These are phyloP conservation scores for Zoysia pacifica DNA, from an alignment of 176 grass and related monocot species.

Conservation along the genomic window DNA sequence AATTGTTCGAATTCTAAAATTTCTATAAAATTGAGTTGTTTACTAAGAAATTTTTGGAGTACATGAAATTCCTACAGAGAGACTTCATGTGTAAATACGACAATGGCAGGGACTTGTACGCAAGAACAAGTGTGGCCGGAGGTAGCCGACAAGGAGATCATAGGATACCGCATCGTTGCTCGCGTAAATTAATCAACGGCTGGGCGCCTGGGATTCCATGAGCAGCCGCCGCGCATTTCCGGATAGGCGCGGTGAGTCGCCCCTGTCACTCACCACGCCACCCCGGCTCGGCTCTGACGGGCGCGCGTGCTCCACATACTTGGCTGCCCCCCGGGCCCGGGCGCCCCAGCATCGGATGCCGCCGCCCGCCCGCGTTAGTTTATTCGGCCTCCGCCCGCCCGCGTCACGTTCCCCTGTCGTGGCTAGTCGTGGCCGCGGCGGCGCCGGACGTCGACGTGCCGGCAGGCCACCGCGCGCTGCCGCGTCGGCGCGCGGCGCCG, in stretches of 20 bases:
- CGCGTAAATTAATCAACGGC: constrained; percentile 33
- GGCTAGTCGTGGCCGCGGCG: constrained; percentile 26
- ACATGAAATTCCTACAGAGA: too few relatives aligned
- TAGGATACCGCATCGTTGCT: constrained; percentile 48
- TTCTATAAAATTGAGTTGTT: too few relatives aligned
- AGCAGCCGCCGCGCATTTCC: constrained; percentile 44
- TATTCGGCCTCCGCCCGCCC: constrained; percentile 17
- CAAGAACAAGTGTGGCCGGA: background rate
- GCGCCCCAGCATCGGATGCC: constrained; percentile 34
- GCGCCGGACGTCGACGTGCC: constrained; percentile 32
- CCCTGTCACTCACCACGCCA: background rate
- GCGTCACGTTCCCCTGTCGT: constrained; percentile 22
- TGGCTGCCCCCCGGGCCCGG: background rate
- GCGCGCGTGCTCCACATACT: constrained; percentile 33
- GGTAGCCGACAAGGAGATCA: constrained; percentile 47
- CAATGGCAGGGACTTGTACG: accelerated
- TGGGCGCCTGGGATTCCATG: constrained; percentile 51
- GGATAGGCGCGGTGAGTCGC: background rate
- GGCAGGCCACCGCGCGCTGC: too few relatives aligned
- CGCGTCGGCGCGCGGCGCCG: too few relatives aligned
- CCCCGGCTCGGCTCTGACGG: background rate
- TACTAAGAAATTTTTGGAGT: too few relatives aligned
- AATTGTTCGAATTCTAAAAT: too few relatives aligned
- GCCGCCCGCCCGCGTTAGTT: constrained; percentile 38
- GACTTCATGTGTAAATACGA: background rate